These are phyloP conservation scores for Starmerella vitae DNA, from an alignment of 805 yeast genomes.

Conservation along the genomic window DNA sequence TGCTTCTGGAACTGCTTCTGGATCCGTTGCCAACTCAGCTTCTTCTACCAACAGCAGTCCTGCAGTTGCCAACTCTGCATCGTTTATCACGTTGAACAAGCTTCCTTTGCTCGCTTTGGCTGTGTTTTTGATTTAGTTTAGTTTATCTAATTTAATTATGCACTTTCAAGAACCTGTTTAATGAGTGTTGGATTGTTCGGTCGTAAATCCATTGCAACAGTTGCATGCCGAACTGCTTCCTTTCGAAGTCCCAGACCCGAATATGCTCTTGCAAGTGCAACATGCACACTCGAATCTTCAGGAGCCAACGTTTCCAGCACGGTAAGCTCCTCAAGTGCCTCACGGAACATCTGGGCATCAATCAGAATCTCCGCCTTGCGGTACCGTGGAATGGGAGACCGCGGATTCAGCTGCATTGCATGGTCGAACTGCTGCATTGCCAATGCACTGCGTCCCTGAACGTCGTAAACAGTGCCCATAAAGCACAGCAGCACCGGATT, in stretches of 20 bases:
- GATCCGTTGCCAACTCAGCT: too few relatives aligned
- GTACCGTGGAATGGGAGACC: conserved; percentile 72
- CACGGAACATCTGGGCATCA: conserved; percentile 53
- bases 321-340: conserved; percentile 64
- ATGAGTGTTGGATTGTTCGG: conserved; percentile 44
- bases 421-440: conserved; percentile 72
- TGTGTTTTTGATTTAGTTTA: too few relatives aligned
- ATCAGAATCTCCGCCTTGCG: conserved; percentile 75
- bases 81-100: too few relatives aligned
- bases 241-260: conserved; percentile 58
- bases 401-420: conserved; percentile 75
- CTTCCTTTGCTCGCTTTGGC: too few relatives aligned
- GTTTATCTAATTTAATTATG: too few relatives aligned
- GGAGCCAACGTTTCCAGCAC: conserved; percentile 66
- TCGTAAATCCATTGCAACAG: conserved; percentile 78
- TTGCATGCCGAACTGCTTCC: conserved; percentile 72
- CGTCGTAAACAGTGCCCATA: conserved; percentile 85
- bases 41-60: too few relatives aligned
- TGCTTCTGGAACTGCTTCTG: too few relatives aligned
- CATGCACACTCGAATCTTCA: conserved; percentile 89
- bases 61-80: too few relatives aligned
- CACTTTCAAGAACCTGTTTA: too few relatives aligned
- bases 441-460: conserved; percentile 47
- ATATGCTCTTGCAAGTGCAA: conserved; percentile 74
- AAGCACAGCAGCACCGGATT: conserved; percentile 84